Evolutionary conservation across 495 filamentous ascomycete genomes (phyloP).

Genomic region (Usnea hakonensis): DNA sequence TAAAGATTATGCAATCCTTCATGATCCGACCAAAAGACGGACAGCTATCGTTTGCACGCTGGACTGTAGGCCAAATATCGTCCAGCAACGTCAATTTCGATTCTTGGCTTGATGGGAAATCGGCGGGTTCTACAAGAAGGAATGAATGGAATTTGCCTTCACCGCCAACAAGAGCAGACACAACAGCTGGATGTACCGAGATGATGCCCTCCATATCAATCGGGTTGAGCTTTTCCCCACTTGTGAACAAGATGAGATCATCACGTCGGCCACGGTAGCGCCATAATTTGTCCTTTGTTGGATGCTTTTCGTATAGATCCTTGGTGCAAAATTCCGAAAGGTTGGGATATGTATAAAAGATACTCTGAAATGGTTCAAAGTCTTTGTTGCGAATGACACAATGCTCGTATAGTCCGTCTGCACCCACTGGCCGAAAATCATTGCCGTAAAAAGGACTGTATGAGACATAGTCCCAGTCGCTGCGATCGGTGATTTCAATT

Average conservation of each 20-base stretch:
- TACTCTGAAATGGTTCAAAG: background rate
- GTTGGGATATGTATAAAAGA: slow-evolving; percentile 36
- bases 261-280: slow-evolving; percentile 45
- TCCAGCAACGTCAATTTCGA: slow-evolving; percentile 33
- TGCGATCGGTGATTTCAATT: no score
- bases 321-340: slow-evolving; percentile 43
- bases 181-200: slow-evolving; percentile 35
- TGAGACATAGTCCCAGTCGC: no score
- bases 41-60: slow-evolving; percentile 30
- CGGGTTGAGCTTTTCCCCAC: slow-evolving; percentile 55
- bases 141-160: slow-evolving; percentile 38
- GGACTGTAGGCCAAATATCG: slow-evolving; percentile 34
- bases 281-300: slow-evolving; percentile 40
- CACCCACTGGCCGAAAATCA: no score
- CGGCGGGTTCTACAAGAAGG: slow-evolving; percentile 43
- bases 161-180: slow-evolving; percentile 46
- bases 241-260: slow-evolving; percentile 53
- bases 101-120: slow-evolving; percentile 30
- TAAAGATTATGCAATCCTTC: slow-evolving; percentile 31
- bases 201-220: slow-evolving; percentile 43
- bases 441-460: no score
- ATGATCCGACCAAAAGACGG: slow-evolving; percentile 10
- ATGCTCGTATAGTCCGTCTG: no score
- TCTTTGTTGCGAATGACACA: no score
- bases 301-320: slow-evolving; percentile 47